Evolutionary conservation across 2,329 filamentous ascomycete genomes (phyloP), one percentile per base, ranked within the genome.

Genomic region (Colletotrichum scovillei): DNA sequence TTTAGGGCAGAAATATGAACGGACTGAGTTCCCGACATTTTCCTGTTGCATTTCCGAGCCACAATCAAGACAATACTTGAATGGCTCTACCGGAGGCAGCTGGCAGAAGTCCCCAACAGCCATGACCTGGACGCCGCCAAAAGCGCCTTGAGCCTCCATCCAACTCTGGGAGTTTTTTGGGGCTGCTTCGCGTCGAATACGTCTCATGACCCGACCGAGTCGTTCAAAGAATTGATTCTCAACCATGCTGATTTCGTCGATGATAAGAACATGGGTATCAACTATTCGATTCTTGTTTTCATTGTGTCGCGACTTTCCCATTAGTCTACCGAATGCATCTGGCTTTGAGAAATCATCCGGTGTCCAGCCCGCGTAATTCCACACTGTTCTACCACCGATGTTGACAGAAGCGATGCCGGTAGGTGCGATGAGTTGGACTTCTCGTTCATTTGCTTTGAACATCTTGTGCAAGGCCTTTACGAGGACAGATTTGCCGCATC

Each of bases 161-260:
- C 9, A 8, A 3, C 2, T 9, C 6, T 28, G 9, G 0, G 30
- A 8, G 30, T 32, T 32, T 9, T 3, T 42, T 19, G 0, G 35
- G 58, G 30, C 30, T 11, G 1, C 53, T 14, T 65, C 38, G 38
- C 1, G 22, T 19, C 22, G 19, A 11, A 59, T 1, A 6, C 0
- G 1, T 2, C 24, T 2, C 0, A 71, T 46, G 2, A 92, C 89
- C 0, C 90, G 90, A 0, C 90, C 87, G 0, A 92, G 78, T 9
- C 68, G 68, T 75, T 91, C 89, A 74, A 86, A 90, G 69, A 92
- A 91, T 75, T 92, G 90, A 86, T 87, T 89, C 63, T 91, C 88
- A 0, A 92, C 84, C 91, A 93, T 93, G 74, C 87, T 90, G 70
- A 93, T 89, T 79, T 93, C 91, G 75, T 93, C 91, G 19, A 93